Percentiles rank a stretch among this genome's conserved stretches.
These are phyloP conservation scores for Haplosporangium sp. DNA, from an alignment of 371 early-diverging fungal genomes.

Conservation along the genomic window DNA sequence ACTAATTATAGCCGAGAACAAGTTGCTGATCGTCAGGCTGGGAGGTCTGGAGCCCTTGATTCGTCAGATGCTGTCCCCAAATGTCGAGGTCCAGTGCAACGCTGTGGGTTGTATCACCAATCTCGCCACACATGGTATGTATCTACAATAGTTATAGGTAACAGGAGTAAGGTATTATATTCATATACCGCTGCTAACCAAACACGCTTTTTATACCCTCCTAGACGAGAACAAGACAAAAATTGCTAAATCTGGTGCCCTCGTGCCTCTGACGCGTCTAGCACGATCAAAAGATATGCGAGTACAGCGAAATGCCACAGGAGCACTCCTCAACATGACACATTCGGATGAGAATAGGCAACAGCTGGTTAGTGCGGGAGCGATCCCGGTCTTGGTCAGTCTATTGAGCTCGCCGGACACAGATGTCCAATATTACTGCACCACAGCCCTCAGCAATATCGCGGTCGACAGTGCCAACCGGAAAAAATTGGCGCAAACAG, in stretches of 20 bases:
- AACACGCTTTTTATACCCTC: neutral
- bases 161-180: neutral
- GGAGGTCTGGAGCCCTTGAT: slow-evolving; percentile 92
- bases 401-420: slow-evolving; percentile 83
- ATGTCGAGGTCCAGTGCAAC: slow-evolving; percentile 93
- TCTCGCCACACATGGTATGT: slow-evolving; percentile 85
- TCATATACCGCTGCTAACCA: neutral
- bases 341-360: slow-evolving; percentile 90
- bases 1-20: slow-evolving; percentile 77
- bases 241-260: slow-evolving; percentile 88
- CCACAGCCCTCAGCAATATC: slow-evolving; percentile 92
- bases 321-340: slow-evolving; percentile 95
- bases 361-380: slow-evolving; percentile 87
- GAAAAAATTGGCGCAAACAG: slow-evolving; percentile 79
- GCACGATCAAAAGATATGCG: slow-evolving; percentile 88
- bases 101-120: slow-evolving; percentile 98
- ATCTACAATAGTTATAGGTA: neutral
- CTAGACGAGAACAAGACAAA: slow-evolving; percentile 89
- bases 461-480: slow-evolving; percentile 89
- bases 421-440: slow-evolving; percentile 92
- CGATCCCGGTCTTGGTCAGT: slow-evolving; percentile 85
- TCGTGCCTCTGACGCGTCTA: slow-evolving; percentile 79
- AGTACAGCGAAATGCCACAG: slow-evolving; percentile 93
- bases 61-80: slow-evolving; percentile 87
- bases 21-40: slow-evolving; percentile 85